Base-by-base conservation (phyloP, 805 yeast species). In the Hanseniaspora opuntiae region DNA sequence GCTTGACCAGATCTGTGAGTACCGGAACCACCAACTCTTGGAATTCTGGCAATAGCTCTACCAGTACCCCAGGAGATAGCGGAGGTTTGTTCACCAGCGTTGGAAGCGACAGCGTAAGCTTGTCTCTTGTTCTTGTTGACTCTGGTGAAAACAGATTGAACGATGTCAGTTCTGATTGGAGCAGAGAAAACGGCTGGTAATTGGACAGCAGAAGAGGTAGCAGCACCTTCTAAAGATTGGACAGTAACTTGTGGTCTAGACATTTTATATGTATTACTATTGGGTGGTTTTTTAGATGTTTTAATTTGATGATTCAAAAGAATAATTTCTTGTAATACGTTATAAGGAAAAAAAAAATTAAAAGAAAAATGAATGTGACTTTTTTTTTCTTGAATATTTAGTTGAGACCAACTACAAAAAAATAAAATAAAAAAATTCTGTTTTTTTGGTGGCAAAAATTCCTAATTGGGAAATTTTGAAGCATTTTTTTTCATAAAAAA, bases 61-160 rank as follows among this genome's bases (percentile, higher is more conserved):
- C 98, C 98, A 68, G 98, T 93, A 88, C 98, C 98, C 98, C 98
- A 93, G 62, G 98, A 93, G 79, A 88, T 97, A 74, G 98, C 98
- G 61, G 97, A 90, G 77, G 97, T 89, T 81, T 93, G 97, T 84
- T 87, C 95, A 80, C 98, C 98, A 71, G 98, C 98, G 79, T 88
- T 86, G 74, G 82, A 88, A 68, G 97, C 84, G 68, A 93, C 98
- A 73, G 99, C 96, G 84, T 93, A 93, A 76, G 99, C 97, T 80
- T 93, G 99, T 79, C 99, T 88, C 88, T 90, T 90, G 96, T 93
- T 93, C 93, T 93, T 93, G 94, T 89, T 89, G 68, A 93, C 87
- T 73, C 89, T 84, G 73, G 89, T 86, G 85, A 88, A 93, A 68
- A 93, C 99, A 72, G 96, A 77, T 88, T 89, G 98, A 73, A 93